A percentile compares a stretch with the other conserved stretches of the same genome.
These are phyloP conservation scores for Penicillium sp. DNA, from an alignment of 2,329 filamentous ascomycete species.

Conservation along the genomic window DNA sequence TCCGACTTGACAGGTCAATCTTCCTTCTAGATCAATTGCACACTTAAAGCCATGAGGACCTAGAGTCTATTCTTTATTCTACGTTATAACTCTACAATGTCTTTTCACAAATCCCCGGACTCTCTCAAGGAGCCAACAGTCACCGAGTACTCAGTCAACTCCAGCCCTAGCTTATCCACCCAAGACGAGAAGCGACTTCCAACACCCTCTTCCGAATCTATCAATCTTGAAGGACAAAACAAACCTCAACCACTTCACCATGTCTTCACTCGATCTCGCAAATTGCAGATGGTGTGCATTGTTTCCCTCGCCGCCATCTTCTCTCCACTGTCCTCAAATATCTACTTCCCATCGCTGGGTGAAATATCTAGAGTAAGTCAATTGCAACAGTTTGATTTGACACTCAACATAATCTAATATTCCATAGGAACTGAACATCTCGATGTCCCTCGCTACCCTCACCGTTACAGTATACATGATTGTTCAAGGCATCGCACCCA, in stretches of 20 bases:
- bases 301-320: slow-evolving; percentile 48
- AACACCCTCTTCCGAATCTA: slow-evolving; percentile 16
- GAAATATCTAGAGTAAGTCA: slow-evolving; percentile 27
- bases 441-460: slow-evolving; percentile 35
- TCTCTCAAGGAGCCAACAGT: slow-evolving; percentile 15
- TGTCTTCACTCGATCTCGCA: slow-evolving; percentile 39
- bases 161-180: slow-evolving; percentile 18
- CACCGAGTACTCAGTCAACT: slow-evolving; percentile 12
- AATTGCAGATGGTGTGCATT: slow-evolving; percentile 45
- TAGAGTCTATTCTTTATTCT: slow-evolving; percentile 1
- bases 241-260: slow-evolving; percentile 30
- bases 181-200: slow-evolving; percentile 20
- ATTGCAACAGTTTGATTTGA: neutral
- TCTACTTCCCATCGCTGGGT: slow-evolving; percentile 51
- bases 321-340: slow-evolving; percentile 50
- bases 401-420: neutral
- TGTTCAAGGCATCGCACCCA: slow-evolving; percentile 56
- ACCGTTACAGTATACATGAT: slow-evolving; percentile 53
- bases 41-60: slow-evolving; percentile 5
- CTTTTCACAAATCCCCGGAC: slow-evolving; percentile 11
- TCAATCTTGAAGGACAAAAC: slow-evolving; percentile 24
- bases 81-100: slow-evolving; percentile 15
- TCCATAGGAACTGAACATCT: slow-evolving; percentile 29
- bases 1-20: slow-evolving; percentile 5
- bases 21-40: slow-evolving; percentile 9